phyloP scores from a whole-genome alignment of 1,139 yeast species.

The Blastobotrys arbuscula region DNA sequence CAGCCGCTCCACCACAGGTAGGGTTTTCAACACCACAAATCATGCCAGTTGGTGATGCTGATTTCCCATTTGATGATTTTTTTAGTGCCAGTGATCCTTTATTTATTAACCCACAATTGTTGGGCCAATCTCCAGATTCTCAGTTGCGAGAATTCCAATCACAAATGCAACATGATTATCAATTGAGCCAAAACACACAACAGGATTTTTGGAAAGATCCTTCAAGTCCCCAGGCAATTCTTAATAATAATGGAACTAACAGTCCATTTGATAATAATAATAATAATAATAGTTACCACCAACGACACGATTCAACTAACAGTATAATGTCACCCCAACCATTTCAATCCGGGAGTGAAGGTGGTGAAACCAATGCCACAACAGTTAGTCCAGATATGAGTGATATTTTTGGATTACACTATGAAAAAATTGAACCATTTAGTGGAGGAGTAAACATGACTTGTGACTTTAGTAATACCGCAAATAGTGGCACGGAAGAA shows the following conservation, averaged over 20 bases:
- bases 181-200: neutral
- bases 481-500: slow-evolving; percentile 8
- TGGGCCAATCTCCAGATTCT: slow-evolving; percentile 17
- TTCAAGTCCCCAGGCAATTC: slow-evolving; percentile 5
- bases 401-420: slow-evolving; percentile 9
- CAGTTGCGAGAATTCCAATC: slow-evolving; percentile 8
- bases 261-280: slow-evolving; percentile 1
- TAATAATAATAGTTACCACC: neutral
- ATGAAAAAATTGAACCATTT: neutral
- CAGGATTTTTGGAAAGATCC: neutral
- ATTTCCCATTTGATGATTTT: slow-evolving; percentile 24
- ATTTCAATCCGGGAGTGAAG: slow-evolving; percentile 9
- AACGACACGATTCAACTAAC: neutral
- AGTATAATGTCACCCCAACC: slow-evolving; percentile 7
- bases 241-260: neutral
- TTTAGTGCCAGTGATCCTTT: slow-evolving; percentile 26
- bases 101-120: slow-evolving; percentile 34
- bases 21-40: slow-evolving; percentile 79
- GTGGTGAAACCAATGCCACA: slow-evolving; percentile 9
- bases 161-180: slow-evolving; percentile 7
- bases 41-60: slow-evolving; percentile 31
- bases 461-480: neutral
- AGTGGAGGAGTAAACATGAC: slow-evolving; percentile 1
- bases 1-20: slow-evolving; percentile 53
- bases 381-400: slow-evolving; percentile 9